Percentiles rank a stretch among this genome's conserved stretches.
Evolutionary conservation across 1,139 yeast genomes (phyloP).

Genomic region (Lodderomyces margitis): DNA sequence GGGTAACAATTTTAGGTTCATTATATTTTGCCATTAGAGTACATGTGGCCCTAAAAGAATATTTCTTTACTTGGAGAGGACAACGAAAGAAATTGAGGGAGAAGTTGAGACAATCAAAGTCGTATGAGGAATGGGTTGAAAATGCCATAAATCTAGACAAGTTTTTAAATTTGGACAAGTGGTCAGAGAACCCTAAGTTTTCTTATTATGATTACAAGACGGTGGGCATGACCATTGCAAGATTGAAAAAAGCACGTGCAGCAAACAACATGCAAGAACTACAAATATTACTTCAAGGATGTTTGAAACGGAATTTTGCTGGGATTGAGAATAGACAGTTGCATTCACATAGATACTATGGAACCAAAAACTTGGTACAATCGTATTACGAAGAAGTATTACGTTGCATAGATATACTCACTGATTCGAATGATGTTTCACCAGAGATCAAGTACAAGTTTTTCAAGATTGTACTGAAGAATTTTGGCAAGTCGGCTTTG

Average conservation of each 20-base stretch:
- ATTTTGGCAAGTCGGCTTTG: slow-evolving; percentile 71
- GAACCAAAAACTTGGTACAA: slow-evolving; percentile 64
- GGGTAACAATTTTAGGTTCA: slow-evolving; percentile 53
- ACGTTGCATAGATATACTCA: slow-evolving; percentile 44
- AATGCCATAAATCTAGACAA: slow-evolving; percentile 60
- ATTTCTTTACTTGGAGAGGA: slow-evolving; percentile 59
- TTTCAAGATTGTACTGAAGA: slow-evolving; percentile 58
- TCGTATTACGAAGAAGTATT: slow-evolving; percentile 55
- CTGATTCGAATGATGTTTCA: slow-evolving; percentile 37
- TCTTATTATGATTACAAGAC: slow-evolving; percentile 70
- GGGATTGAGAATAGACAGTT: slow-evolving; percentile 73
- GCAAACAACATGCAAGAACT: slow-evolving; percentile 43
- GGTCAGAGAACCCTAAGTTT: slow-evolving; percentile 63
- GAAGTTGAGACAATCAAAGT: slow-evolving; percentile 45
- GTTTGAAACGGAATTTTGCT: slow-evolving; percentile 72
- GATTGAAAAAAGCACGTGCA: slow-evolving; percentile 37
- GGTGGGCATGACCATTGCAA: slow-evolving; percentile 47
- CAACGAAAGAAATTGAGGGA: slow-evolving; percentile 50
- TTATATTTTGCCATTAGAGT: slow-evolving; percentile 55
- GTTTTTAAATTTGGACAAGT: slow-evolving; percentile 56
- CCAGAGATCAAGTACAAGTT: slow-evolving; percentile 47
- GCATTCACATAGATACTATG: slow-evolving; percentile 73
- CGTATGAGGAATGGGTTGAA: slow-evolving; percentile 61
- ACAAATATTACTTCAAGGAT: slow-evolving; percentile 58
- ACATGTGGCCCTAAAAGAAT: slow-evolving; percentile 65